A percentile compares a stretch with the other conserved stretches of the same genome.
These are phyloP conservation scores for Evernia prunastri DNA, from an alignment of 495 filamentous ascomycete species.

Conservation along the genomic window DNA sequence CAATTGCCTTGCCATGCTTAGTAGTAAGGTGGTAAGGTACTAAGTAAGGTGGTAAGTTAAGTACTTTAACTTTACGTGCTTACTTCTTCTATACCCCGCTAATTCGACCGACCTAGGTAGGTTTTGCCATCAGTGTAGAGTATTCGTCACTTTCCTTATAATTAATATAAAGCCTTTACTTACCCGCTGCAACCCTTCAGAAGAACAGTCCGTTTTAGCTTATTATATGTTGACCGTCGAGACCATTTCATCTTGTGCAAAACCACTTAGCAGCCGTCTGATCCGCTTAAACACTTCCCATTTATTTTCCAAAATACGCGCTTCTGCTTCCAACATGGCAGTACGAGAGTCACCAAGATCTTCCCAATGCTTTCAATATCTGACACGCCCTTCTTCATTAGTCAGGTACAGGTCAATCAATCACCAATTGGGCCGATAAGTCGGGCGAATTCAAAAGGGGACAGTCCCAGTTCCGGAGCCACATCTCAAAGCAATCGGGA, in stretches of 20 bases:
- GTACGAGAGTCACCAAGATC: conserved; percentile 1
- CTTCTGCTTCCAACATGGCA: conserved; percentile 7
- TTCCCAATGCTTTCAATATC: neutral
- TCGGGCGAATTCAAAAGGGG: conserved; percentile 87
- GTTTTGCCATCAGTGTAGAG: too few species aligned
- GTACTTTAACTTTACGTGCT: too few species aligned
- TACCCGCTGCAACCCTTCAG: neutral
- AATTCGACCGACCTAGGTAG: too few species aligned
- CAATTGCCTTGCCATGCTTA: conserved; percentile 10
- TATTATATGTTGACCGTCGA: neutral
- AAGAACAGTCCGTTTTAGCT: neutral
- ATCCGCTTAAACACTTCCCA: neutral
- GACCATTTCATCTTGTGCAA: neutral
- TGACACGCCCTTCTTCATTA: conserved; percentile 11
- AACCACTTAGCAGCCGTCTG: neutral
- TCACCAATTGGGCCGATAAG: conserved; percentile 78
- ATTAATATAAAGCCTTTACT: neutral
- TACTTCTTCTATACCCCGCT: too few species aligned
- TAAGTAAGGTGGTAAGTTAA: neutral
- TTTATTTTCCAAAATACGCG: neutral
- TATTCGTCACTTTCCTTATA: too few species aligned
- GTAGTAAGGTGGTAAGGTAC: neutral
- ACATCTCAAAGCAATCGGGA: conserved; percentile 57
- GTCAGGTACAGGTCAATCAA: conserved; percentile 42
- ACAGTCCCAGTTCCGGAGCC: conserved; percentile 62